Evolutionary conservation across 495 filamentous ascomycete genomes (phyloP), one percentile per base, ranked within the genome.

Genomic region (Aspergillus bertholletiae): DNA sequence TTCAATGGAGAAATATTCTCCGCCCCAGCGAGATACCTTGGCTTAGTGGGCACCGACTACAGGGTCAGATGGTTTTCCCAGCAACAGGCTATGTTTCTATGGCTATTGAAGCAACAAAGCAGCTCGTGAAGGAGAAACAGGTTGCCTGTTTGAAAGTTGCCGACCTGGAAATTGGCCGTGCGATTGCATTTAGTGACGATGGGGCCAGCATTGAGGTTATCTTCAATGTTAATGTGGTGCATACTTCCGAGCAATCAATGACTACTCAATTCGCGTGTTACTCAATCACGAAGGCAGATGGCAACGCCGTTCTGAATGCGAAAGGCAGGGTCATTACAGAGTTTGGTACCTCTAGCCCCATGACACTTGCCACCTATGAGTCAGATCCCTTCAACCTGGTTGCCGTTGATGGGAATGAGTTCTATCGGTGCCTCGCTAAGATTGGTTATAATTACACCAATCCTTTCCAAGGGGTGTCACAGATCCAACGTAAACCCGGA

Each of bases 1-100:
- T 75, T 5, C 65, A 54, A 2, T 83, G 79, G 79, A 62, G 76
- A 17, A 80, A 79, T 54, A 39, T 78, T 0, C 40, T 84, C 1
- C 53, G 55, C 3, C 54, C 72, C 3, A 63, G 71, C 6, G 67
- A 77, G 37, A 57, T 75, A 8, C 71, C 72, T 0, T 82, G 80
- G 80, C 52, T 81, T 2, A 44, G 47, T n/a, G 78, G 79, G 13
- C 78, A 80, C 54, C 58, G 57, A 7, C 39, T 82, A 3, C 21
- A 50, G 3, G 49, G 44, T 0, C 60, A 73, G n/a, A 56, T 68
- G 3, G 58, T 80, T 7, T 81, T 80, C 52, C 79, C 79, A 1
- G 34, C 23, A 1, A 73, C 80, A 21, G 78, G 70, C 0, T 79
- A 75, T 54, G 62, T 80, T 1, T 54, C 72, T 6, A 78, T 81